phyloP scores from a whole-genome alignment of 345 rosid species.

The Rhodamnia rubescens region DNA sequence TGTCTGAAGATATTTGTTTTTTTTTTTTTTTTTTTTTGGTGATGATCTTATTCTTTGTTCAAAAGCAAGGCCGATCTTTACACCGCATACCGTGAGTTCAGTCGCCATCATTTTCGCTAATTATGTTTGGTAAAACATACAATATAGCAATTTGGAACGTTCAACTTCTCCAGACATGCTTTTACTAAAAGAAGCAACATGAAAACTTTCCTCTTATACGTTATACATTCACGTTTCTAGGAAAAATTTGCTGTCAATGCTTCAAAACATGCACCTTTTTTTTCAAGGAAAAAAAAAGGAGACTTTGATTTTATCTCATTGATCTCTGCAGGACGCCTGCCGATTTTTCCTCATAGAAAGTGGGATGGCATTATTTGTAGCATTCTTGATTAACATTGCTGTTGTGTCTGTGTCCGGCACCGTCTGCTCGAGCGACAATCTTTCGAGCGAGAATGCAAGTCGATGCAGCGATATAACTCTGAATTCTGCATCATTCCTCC shows the following conservation, averaged over 20 bases:
- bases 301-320: neutral
- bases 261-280: neutral
- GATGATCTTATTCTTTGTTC: neutral
- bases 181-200: constrained; percentile 10
- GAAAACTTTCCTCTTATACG: neutral
- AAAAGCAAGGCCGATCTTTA: neutral
- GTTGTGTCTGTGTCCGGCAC: constrained; percentile 47
- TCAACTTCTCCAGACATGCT: constrained; percentile 12
- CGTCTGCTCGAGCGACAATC: constrained; percentile 25
- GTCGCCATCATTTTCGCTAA: neutral
- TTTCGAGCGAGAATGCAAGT: constrained; percentile 11
- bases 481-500: constrained; percentile 68
- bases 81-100: neutral
- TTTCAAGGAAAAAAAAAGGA: neutral
- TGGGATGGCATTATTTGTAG: constrained; percentile 49
- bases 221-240: neutral
- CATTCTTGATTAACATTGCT: constrained; percentile 51
- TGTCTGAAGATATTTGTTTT: neutral
- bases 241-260: neutral
- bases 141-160: neutral
- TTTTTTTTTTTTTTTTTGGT: neutral
- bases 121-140: neutral
- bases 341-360: constrained; percentile 52
- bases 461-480: constrained; percentile 44
- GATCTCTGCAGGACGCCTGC: constrained; percentile 38